Conservation (phyloP, 2,329 filamentous ascomycete species). For the Reticulascus tulasneorum region DNA sequence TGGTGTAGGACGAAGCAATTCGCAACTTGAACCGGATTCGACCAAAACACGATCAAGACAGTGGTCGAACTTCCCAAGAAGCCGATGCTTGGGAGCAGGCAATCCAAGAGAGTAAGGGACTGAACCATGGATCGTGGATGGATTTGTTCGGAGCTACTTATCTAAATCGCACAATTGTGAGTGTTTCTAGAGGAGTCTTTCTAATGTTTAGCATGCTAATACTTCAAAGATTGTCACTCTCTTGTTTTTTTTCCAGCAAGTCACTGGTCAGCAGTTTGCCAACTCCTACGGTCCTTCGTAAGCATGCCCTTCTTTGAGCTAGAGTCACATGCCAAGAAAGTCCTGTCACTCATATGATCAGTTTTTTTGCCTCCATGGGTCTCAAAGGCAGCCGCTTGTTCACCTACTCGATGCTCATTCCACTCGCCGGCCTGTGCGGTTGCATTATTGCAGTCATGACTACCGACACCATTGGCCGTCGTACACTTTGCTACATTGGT, state of each 20-base stretch:
- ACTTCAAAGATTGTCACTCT: too few relatives aligned
- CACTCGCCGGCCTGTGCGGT: background rate
- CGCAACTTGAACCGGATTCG: too few relatives aligned
- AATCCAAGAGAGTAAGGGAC: too few relatives aligned
- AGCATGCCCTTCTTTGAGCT: conserved; percentile 23
- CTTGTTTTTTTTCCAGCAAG: conserved; percentile 19
- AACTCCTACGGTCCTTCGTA: conserved; percentile 18
- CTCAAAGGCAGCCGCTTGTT: too few relatives aligned
- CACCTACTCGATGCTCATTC: conserved; percentile 1
- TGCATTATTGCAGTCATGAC: conserved; percentile 14
- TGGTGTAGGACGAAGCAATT: too few relatives aligned
- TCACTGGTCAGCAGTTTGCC: conserved; percentile 16
- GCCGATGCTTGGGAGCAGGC: too few relatives aligned
- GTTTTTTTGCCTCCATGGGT: background rate
- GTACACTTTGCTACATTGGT: conserved; percentile 11
- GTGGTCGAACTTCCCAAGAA: too few relatives aligned
- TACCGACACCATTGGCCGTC: conserved; percentile 8
- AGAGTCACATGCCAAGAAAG: conserved; percentile 3
- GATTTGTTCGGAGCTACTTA: conserved; percentile 3
- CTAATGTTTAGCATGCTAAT: too few relatives aligned
- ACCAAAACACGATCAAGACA: too few relatives aligned
- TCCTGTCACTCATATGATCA: conserved; percentile 5
- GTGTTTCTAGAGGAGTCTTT: too few relatives aligned
- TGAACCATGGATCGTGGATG: too few relatives aligned
- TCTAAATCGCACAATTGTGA: conserved; percentile 4